Evolutionary conservation across 768 basidiomycete species (phyloP), one percentile per base, ranked within the genome.

Genomic region (Termitomyces sp.): DNA sequence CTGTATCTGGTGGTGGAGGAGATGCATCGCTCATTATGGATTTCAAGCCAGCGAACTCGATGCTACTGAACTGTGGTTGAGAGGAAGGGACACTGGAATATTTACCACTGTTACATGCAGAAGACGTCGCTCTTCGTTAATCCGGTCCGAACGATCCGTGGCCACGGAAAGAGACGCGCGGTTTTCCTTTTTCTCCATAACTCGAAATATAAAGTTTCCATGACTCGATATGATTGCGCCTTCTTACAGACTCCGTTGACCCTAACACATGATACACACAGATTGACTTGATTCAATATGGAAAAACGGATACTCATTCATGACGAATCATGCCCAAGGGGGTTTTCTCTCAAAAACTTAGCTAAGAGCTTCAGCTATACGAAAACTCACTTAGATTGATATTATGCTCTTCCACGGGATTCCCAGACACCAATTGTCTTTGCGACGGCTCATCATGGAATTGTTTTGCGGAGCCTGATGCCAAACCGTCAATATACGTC

Each of bases 1-100:
- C 77, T 1, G 78, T 60, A 14, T 59, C 61, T 42, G 64, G 66
- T 6, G 71, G 68, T 4, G 69, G 71, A 15, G 70, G 67, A 5
- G 71, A 70, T 26, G 60, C 15, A 38, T 56, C 55, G 30, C 55
- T 56, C 55, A 56, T 56, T 41, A 41, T 24, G 30, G 14, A 50
- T 40, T 9, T n/a, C n/a, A n/a, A n/a, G n/a, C n/a, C n/a, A n/a
- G 28, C 28, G 28, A 28, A 28, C 5, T 28, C 28, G 2, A 28
- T 28, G 28, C 28, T 28, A 28, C 7, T 28, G 45, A 28, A 4
- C 28, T 17, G 2, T 12, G 21, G 21, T 42, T 17, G 32, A 17
- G 8, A 14, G 8, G 15, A n/a, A 21, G 22, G n/a, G n/a, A n/a
- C n/a, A 30, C 26, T 5, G 6, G 26, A 15, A 11, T 52, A 43